These are phyloP conservation scores for Leccinum insolens DNA, from an alignment of 1,284 basidiomycete species.

Conservation along the genomic window DNA sequence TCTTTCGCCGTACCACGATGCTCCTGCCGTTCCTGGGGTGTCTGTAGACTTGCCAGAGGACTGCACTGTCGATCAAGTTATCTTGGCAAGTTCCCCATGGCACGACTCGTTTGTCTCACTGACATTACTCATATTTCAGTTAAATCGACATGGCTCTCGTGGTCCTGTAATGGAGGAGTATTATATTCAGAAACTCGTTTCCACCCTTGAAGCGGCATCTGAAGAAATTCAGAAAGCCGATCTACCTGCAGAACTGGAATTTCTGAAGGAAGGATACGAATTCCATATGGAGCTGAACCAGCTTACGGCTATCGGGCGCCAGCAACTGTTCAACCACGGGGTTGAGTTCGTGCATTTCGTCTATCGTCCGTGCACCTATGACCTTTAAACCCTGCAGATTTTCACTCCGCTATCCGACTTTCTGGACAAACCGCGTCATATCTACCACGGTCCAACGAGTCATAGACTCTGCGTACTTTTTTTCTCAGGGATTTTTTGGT, in stretches of 20 bases:
- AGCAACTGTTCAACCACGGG: constrained; percentile 23
- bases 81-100: constrained; percentile 29
- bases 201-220: too few relatives aligned
- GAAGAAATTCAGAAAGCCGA: constrained; percentile 33
- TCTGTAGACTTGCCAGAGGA: constrained; percentile 41
- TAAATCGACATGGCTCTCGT: too few relatives aligned
- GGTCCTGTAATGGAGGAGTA: constrained; percentile 16
- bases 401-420: constrained; percentile 19
- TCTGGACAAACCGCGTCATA: constrained; percentile 36
- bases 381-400: constrained; percentile 21
- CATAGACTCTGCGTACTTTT: constrained; percentile 29
- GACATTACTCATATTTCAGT: too few relatives aligned
- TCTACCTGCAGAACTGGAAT: constrained; percentile 39
- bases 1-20: constrained; percentile 1
- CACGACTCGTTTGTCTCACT: background rate
- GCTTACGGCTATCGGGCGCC: constrained; percentile 25
- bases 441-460: constrained; percentile 41
- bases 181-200: too few relatives aligned
- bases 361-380: background rate
- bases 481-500: constrained; percentile 16
- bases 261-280: constrained; percentile 45
- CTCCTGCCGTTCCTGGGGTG: constrained; percentile 36
- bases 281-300: too few relatives aligned
- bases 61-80: constrained; percentile 46
- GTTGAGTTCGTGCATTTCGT: constrained; percentile 16